phyloP scores from a whole-genome alignment of 148 eudicot genomes.

The Heliosperma pusillum region DNA sequence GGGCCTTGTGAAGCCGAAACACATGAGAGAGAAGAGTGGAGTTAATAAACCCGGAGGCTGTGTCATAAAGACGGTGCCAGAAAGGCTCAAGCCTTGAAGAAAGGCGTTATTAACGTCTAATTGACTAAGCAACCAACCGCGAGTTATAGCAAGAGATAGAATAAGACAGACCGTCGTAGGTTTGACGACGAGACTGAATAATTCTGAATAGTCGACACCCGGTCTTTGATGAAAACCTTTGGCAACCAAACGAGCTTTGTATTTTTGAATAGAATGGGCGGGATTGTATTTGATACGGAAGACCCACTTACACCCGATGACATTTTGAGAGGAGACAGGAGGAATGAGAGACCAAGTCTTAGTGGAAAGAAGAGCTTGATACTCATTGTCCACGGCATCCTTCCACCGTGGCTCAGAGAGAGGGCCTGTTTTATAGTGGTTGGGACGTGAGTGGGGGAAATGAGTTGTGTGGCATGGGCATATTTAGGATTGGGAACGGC shows the following conservation, averaged over 20 bases:
- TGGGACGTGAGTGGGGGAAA: neutral
- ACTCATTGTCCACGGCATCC: too few relatives aligned
- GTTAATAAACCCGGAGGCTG: too few relatives aligned
- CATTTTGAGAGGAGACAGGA: neutral
- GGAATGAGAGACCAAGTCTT: too few relatives aligned
- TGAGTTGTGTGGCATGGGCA: neutral
- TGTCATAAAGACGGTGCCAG: too few relatives aligned
- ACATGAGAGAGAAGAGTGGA: neutral
- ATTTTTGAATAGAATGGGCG: neutral
- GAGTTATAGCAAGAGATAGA: neutral
- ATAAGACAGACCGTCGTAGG: neutral
- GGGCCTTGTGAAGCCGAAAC: neutral
- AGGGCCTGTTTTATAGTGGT: too few relatives aligned
- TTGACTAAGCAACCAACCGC: neutral
- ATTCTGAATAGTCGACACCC: neutral
- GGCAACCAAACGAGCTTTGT: neutral
- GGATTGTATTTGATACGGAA: neutral
- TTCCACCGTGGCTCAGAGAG: too few relatives aligned
- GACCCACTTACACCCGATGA: slow-evolving; percentile 6
- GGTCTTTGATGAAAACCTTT: neutral
- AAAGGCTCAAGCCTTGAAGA: too few relatives aligned
- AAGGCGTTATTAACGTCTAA: too few relatives aligned
- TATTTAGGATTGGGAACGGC: neutral
- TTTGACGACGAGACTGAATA: neutral
- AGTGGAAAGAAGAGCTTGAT: too few relatives aligned